phyloP scores from a whole-genome alignment of 768 basidiomycete species.

The Candolleomyces aberdarensis region DNA sequence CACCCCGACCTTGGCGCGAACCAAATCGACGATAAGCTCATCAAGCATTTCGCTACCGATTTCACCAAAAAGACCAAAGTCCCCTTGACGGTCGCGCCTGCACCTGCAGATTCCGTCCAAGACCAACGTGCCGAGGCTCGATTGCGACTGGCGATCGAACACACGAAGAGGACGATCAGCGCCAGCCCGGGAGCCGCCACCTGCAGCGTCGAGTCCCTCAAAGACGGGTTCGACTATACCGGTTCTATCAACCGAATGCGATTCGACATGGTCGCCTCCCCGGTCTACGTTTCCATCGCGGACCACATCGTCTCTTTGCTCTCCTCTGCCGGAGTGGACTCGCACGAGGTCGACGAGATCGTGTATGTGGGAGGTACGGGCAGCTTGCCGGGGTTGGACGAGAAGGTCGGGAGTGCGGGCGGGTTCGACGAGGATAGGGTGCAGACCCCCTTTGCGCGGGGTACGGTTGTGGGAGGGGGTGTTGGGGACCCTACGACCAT shows the following conservation, averaged over 20 bases:
- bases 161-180: slow-evolving; percentile 89
- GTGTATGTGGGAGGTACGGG: slow-evolving; percentile 79
- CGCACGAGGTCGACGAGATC: slow-evolving; percentile 72
- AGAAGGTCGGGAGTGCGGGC: slow-evolving; percentile 40
- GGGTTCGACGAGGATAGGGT: slow-evolving; percentile 57
- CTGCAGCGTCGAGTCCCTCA: slow-evolving; percentile 90
- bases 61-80: slow-evolving; percentile 96
- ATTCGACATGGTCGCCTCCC: slow-evolving; percentile 59
- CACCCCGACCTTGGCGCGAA: slow-evolving; percentile 56
- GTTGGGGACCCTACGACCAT: slow-evolving; percentile 76
- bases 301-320: slow-evolving; percentile 52
- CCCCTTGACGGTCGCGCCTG: slow-evolving; percentile 60
- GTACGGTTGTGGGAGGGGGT: slow-evolving; percentile 69
- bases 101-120: slow-evolving; percentile 38
- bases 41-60: slow-evolving; percentile 91
- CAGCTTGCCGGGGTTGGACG: slow-evolving; percentile 72
- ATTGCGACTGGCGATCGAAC: slow-evolving; percentile 87
- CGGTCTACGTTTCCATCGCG: slow-evolving; percentile 58
- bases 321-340: slow-evolving; percentile 48
- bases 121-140: slow-evolving; percentile 92
- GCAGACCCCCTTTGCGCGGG: slow-evolving; percentile 61
- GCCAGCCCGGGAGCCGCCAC: slow-evolving; percentile 86
- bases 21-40: slow-evolving; percentile 74
- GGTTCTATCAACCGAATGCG: slow-evolving; percentile 49
- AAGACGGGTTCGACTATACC: slow-evolving; percentile 90